Percentiles rank a stretch among this genome's conserved stretches.
Conservation (phyloP, 2,329 filamentous ascomycete genomes). For the Botrytis deweyae region DNA sequence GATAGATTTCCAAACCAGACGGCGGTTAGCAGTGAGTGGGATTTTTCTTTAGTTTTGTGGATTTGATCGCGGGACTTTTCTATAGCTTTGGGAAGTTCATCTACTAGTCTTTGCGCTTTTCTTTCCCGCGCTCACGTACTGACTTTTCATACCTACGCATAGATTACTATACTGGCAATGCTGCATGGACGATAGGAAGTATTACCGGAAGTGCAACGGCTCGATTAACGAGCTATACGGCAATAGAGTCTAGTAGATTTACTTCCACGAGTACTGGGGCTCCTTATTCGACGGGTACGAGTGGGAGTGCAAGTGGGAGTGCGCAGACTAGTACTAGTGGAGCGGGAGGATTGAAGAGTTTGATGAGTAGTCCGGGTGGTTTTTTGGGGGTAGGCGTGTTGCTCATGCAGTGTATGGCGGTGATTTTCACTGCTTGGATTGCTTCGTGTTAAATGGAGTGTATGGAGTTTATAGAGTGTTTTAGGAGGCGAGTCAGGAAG, state of each 20-base stretch:
- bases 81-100: not conserved
- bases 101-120: not conserved
- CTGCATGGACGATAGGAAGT: not conserved
- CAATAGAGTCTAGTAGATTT: not conserved
- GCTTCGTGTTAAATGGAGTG: not conserved
- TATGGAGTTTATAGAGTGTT: not conserved
- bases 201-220: not conserved
- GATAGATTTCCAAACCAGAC: not conserved
- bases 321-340: not conserved
- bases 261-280: not conserved
- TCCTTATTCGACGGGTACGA: not conserved
- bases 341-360: not conserved
- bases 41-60: not conserved
- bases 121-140: fast-evolving
- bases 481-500: too few relatives aligned
- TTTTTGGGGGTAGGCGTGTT: not conserved
- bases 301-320: not conserved
- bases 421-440: not conserved
- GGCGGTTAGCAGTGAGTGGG: not conserved
- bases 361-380: not conserved
- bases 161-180: not conserved
- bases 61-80: not conserved
- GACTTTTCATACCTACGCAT: fast-evolving
- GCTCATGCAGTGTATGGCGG: not conserved
- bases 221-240: not conserved